Conservation (phyloP, 2,329 filamentous ascomycete species). For the Pestalotiopsis sp. region DNA sequence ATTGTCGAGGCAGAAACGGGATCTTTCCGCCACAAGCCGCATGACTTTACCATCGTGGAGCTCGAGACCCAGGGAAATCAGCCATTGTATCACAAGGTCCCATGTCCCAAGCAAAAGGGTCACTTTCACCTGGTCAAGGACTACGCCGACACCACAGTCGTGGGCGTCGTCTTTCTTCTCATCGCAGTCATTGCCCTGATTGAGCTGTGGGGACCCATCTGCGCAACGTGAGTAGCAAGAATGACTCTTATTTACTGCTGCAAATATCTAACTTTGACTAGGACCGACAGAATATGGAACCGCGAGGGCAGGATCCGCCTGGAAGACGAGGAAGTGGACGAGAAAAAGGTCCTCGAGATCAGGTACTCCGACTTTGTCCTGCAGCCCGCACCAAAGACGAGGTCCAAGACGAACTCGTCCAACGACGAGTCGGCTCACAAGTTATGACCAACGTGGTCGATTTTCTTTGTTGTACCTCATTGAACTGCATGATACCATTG, state of each 20-base stretch:
- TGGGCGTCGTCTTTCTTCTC: constrained; percentile 23
- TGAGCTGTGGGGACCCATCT: constrained; percentile 23
- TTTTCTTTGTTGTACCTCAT: background rate
- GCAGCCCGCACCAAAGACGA: constrained; percentile 1
- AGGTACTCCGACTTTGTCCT: background rate
- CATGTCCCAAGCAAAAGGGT: constrained; percentile 24
- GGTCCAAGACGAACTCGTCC: background rate
- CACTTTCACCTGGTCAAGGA: constrained; percentile 26
- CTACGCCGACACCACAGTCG: constrained; percentile 26
- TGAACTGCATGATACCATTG: constrained; percentile 4
- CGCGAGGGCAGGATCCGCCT: constrained; percentile 24
- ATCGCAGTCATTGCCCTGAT: constrained; percentile 21
- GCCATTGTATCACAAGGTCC: constrained; percentile 25
- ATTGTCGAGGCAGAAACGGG: constrained; percentile 29
- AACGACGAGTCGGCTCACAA: background rate
- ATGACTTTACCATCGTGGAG: constrained; percentile 28
- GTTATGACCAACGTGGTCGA: background rate
- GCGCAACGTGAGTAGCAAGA: constrained; percentile 21
- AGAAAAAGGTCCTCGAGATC: constrained; percentile 1
- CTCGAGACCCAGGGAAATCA: constrained; percentile 28
- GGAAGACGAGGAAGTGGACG: constrained; percentile 13
- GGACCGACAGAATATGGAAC: constrained; percentile 17
- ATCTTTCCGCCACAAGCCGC: constrained; percentile 16
- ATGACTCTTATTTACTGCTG: background rate
- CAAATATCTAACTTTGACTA: constrained; percentile 13